Evolutionary conservation across 176 grass and related monocot genomes (phyloP).

Genomic region (Triticum dicoccoides): DNA sequence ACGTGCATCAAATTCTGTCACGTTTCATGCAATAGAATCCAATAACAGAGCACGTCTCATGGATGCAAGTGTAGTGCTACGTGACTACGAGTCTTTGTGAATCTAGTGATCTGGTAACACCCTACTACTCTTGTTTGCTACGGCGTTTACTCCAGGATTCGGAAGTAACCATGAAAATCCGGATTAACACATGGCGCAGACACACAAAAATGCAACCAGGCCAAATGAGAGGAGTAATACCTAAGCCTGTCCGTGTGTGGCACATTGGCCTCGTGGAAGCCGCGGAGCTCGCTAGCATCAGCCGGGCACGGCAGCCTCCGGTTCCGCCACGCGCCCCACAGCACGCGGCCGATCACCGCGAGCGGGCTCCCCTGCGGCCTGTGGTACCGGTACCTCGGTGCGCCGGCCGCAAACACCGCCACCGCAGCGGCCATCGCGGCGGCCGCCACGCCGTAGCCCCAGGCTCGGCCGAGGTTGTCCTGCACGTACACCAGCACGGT

Average conservation of each 20-base stretch:
- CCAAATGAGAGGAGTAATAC: neutral
- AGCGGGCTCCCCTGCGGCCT: conserved; percentile 48
- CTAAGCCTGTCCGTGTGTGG: conserved; percentile 35
- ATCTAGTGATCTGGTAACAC: neutral
- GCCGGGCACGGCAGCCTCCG: conserved; percentile 16
- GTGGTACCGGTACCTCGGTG: conserved; percentile 32
- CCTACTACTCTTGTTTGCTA: neutral
- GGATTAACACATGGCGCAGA: too few species aligned
- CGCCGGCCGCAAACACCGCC: conserved; percentile 21
- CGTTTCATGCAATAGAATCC: neutral
- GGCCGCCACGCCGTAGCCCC: conserved; percentile 63
- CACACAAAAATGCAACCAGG: too few species aligned
- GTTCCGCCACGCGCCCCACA: conserved; percentile 42
- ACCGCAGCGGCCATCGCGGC: conserved; percentile 39
- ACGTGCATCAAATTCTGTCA: neutral
- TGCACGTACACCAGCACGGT: conserved; percentile 75
- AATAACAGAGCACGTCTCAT: neutral
- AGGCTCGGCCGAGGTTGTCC: conserved; percentile 49
- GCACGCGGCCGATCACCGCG: conserved; percentile 36
- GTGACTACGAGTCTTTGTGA: neutral
- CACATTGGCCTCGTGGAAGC: conserved; percentile 39
- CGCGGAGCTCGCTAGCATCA: conserved; percentile 30
- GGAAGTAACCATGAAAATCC: too few species aligned
- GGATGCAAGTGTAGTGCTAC: neutral
- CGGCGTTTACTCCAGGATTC: neutral